Percentiles rank a stretch among this genome's conserved stretches.
phyloP scores from a whole-genome alignment of 2,329 filamentous ascomycete genomes.

The Thermothelomyces thermophilus region DNA sequence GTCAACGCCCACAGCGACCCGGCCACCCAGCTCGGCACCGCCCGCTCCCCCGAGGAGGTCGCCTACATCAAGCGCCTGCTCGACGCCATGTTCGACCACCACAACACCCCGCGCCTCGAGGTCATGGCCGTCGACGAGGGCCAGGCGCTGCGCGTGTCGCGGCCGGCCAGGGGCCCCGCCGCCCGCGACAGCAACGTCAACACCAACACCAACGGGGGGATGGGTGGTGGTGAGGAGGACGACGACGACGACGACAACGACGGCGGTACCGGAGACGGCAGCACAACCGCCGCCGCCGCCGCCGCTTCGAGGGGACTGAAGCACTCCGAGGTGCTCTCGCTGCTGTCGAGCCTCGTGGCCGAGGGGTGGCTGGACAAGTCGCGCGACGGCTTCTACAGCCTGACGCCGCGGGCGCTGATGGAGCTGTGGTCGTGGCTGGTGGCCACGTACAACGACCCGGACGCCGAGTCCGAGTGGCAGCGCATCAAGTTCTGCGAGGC shows the following conservation, averaged over 20 bases:
- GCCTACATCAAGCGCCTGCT: constrained; percentile 82
- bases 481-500: constrained; percentile 82
- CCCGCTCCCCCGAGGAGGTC: constrained; percentile 74
- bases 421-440: constrained; percentile 79
- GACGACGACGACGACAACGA: neutral
- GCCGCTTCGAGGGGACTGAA: constrained; percentile 54
- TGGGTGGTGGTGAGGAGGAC: neutral
- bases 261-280: constrained; percentile 21
- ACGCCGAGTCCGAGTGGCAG: constrained; percentile 55
- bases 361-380: constrained; percentile 85
- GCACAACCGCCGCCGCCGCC: constrained; percentile 31
- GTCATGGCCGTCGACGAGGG: constrained; percentile 75
- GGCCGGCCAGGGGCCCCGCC: constrained; percentile 38
- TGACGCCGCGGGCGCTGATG: constrained; percentile 72
- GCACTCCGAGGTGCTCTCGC: constrained; percentile 67
- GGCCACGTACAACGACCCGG: constrained; percentile 80
- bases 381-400: constrained; percentile 61
- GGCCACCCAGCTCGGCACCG: constrained; percentile 80
- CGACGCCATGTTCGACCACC: constrained; percentile 84
- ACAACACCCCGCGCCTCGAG: constrained; percentile 75
- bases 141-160: constrained; percentile 66
- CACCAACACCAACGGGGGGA: constrained; percentile 11
- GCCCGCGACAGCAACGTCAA: constrained; percentile 22
- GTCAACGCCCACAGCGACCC: constrained; percentile 84
- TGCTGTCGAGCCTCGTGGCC: constrained; percentile 62